Base-by-base conservation (phyloP, 176 grass and related monocot genomes). In the Aegilops speltoides region DNA sequence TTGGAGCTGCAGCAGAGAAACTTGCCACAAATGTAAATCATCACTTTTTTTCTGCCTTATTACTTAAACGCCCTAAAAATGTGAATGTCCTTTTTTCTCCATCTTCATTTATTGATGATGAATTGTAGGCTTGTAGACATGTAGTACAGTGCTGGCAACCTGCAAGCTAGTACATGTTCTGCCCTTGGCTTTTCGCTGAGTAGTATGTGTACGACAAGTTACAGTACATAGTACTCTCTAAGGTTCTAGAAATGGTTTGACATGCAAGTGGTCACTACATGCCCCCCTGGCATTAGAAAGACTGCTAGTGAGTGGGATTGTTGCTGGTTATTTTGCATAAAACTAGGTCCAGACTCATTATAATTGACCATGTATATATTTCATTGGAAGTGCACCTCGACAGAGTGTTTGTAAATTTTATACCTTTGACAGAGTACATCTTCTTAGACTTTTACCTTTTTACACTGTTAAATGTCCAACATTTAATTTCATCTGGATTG, bases 401-500 rank as follows among this genome's bases (percentile, higher is more conserved):
- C 50, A 7, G 16, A 3, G 24, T 52, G 31, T 31, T 31, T 31
- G 8, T 20, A 76, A 25, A 26, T 50, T 48, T 48, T 29, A 17
- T 29, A 76, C 14, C 24, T 76, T 7, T 48, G 40, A 20, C 16
- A 76, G 25, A 20, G 45, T 64, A 41, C 66, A 17, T 10, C 5
- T 75, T 46, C 6, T 28, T 71, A 61, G 23, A 17, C 63, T 31
- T 31, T 70, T 24, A 74, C 64, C 54, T 80, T n/a, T 43, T 34
- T 72, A 23, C 26, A 31, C 2, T 7, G 3, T 48, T 50, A 19
- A 50, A 10, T 68, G 28, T 80, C 32, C 7, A 71, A 66, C 64
- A 48, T 77, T 41, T 84, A 36, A 75, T 62, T 86, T 87, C 66
- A 67, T 92, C n/a, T 80, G 43, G 24, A 9, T 6, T 87, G 69